Evolutionary conservation across 148 eudicot species (phyloP), one percentile per base, ranked within the genome.

Genomic region (Fagopyrum tataricum): DNA sequence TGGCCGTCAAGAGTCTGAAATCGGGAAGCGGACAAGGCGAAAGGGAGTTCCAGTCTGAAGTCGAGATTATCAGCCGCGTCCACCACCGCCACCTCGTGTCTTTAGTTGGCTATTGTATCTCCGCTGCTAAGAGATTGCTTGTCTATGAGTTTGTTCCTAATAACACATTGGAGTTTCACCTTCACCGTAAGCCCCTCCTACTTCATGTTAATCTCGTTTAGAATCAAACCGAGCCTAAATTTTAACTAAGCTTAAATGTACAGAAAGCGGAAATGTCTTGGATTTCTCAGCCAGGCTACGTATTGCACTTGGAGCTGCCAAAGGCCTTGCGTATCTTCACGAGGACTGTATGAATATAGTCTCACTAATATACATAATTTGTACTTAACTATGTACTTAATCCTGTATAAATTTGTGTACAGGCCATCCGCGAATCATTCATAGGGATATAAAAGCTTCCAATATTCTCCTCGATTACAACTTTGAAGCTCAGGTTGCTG

Each of bases 341-440:
- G 96, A 92, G 84, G 97, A 92, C 23, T 92, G 97, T 92, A 90
- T 10, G 88, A 67, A 31, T 31, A 7, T 46, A 7, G 24, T 7
- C 13, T 71, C 4, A 4, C 2, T 21, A 3, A 52, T 18, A 72
- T 68, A 44, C n/a, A 31, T 31, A 31, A 31, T 31, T 31, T 0
- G n/a, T n/a, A n/a, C n/a, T n/a, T n/a, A n/a, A n/a, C n/a, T n/a
- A n/a, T n/a, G n/a, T n/a, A n/a, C n/a, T n/a, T 11, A 59, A 3
- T 24, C 13, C 15, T 24, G 4, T 13, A 26, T 13, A 9, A 26
- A 11, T 14, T 64, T 31, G 37, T 64, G 43, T 71, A 40, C 82
- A 92, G 98, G 98, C 69, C 96, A 90, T 67, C 98, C 98, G 21
- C 82, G 91, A 69, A 90, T 92, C 58, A 92, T 92, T 75, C 98